phyloP scores from a whole-genome alignment of 1,139 yeast species.

The Geotrichum aggregatum region DNA sequence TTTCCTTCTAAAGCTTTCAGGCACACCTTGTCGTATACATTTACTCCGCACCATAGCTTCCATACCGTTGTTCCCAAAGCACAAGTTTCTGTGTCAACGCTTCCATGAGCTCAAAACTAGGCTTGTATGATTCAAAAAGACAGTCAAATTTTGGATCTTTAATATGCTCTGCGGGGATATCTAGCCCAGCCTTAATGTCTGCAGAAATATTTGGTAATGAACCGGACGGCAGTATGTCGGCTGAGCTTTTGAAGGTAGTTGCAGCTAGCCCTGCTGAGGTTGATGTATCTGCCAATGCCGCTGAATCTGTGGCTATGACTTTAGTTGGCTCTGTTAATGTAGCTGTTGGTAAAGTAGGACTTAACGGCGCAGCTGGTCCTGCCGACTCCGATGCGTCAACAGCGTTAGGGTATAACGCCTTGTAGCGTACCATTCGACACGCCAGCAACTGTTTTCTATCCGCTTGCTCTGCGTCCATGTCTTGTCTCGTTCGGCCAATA shows the following conservation, averaged over 20 bases:
- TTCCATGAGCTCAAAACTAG: slow-evolving; percentile 64
- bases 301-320: background rate
- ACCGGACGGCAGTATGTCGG: background rate
- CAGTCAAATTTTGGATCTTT: slow-evolving; percentile 33
- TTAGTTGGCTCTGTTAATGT: background rate
- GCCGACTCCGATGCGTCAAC: background rate
- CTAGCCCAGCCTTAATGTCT: slow-evolving; percentile 3
- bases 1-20: too few species aligned
- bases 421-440: slow-evolving; percentile 19
- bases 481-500: slow-evolving; percentile 77
- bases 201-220: slow-evolving; percentile 1
- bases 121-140: slow-evolving; percentile 49
- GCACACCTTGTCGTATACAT: too few species aligned
- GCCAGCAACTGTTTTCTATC: slow-evolving; percentile 49
- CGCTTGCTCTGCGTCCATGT: slow-evolving; percentile 65
- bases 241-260: background rate
- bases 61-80: slow-evolving; percentile 73
- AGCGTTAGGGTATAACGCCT: slow-evolving; percentile 17
- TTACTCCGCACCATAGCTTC: slow-evolving; percentile 40
- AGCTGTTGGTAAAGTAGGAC: too few species aligned
- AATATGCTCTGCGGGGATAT: slow-evolving; percentile 7
- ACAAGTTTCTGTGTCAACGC: slow-evolving; percentile 62
- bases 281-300: background rate
- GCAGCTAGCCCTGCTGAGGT: background rate
- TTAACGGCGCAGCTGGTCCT: background rate